A percentile compares a stretch with the other conserved stretches of the same genome.
Evolutionary conservation across 768 basidiomycete genomes (phyloP).

Genomic region (Mycena filopes): DNA sequence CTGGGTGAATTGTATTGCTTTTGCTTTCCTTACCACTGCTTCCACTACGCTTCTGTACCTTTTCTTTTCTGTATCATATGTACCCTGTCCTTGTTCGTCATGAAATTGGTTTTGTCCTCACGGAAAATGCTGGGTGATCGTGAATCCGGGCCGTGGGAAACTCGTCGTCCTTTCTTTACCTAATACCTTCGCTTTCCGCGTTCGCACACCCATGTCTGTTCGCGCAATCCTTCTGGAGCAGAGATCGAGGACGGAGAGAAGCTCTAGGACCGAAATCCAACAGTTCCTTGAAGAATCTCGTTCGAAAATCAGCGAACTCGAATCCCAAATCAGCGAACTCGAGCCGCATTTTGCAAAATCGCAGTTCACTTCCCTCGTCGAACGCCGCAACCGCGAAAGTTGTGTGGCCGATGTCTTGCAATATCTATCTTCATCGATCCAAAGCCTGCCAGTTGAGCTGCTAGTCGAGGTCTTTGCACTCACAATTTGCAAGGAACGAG

Average conservation of each 20-base stretch:
- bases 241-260: not conserved
- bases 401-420: not conserved
- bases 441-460: not conserved
- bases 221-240: not conserved
- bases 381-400: not conserved
- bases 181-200: too few relatives aligned
- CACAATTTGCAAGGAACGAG: not conserved
- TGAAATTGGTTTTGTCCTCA: too few relatives aligned
- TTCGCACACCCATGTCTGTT: not conserved
- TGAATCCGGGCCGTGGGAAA: too few relatives aligned
- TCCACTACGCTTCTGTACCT: too few relatives aligned
- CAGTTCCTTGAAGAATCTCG: not conserved
- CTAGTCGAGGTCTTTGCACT: not conserved
- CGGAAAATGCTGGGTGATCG: too few relatives aligned
- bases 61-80: too few relatives aligned
- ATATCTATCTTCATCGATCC: not conserved
- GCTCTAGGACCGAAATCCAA: not conserved
- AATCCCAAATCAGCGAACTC: not conserved
- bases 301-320: not conserved
- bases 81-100: too few relatives aligned
- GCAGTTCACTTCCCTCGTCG: not conserved
- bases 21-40: too few relatives aligned
- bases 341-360: too few relatives aligned
- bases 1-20: too few relatives aligned
- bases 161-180: too few relatives aligned